Conservation (phyloP, 805 yeast species). For the Schizosaccharomyces pombe region ASM294v3 CU329670.1:795001-795500, state of each 20-base stretch:
- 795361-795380: slow-evolving; percentile 71
- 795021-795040: no score
- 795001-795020: no score
- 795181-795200: slow-evolving; percentile 83
- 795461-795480: slow-evolving; percentile 69
- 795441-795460: slow-evolving; percentile 90
- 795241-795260: slow-evolving; percentile 65
- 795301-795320: slow-evolving; percentile 76
- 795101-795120: not conserved
- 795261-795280: slow-evolving; percentile 96
- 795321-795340: slow-evolving; percentile 79
- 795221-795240: slow-evolving; percentile 81
- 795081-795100: not conserved
- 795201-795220: slow-evolving; percentile 87
- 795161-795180: slow-evolving; percentile 97
- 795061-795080: not conserved
- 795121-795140: not conserved
- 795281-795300: slow-evolving; percentile 81
- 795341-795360: slow-evolving; percentile 69
- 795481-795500: slow-evolving; percentile 86
- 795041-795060: not conserved
- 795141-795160: slow-evolving; percentile 86
- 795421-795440: slow-evolving; percentile 76
- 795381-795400: slow-evolving; percentile 81
- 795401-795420: slow-evolving; percentile 98